Percentiles rank a stretch among this genome's conserved stretches.
Evolutionary conservation across 2,329 filamentous ascomycete species (phyloP).

Genomic region (Fusarium setosum): DNA sequence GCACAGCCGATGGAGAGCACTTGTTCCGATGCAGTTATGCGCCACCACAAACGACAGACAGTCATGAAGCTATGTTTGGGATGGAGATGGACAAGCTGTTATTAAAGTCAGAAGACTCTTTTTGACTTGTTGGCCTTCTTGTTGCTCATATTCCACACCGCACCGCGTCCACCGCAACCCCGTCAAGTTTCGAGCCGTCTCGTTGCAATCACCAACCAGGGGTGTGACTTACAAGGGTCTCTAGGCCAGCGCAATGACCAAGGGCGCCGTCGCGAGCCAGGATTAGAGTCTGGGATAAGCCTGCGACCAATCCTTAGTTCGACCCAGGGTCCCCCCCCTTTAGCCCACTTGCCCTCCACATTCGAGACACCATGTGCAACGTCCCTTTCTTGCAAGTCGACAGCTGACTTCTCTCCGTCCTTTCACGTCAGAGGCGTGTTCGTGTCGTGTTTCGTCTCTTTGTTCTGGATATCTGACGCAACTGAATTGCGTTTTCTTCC

Average conservation of each 20-base stretch:
- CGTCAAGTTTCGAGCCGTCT: constrained; percentile 31
- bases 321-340: constrained; percentile 37
- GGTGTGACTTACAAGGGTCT: constrained; percentile 31
- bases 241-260: constrained; percentile 30
- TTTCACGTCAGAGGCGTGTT: constrained; percentile 35
- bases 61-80: constrained; percentile 10
- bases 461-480: background rate
- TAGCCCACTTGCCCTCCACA: constrained; percentile 42
- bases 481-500: background rate
- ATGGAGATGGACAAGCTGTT: no score
- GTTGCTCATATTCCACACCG: constrained; percentile 39
- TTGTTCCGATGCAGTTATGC: constrained; percentile 1
- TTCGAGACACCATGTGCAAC: constrained; percentile 49
- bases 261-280: constrained; percentile 29
- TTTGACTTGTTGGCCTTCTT: constrained; percentile 8
- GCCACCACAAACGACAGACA: constrained; percentile 9
- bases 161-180: constrained; percentile 44
- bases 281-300: constrained; percentile 31
- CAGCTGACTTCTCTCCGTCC: constrained; percentile 39
- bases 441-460: constrained; percentile 30
- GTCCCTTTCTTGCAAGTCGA: constrained; percentile 39
- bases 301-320: constrained; percentile 30
- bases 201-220: constrained; percentile 31
- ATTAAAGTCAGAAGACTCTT: constrained; percentile 10
- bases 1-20: constrained; percentile 6